Evolutionary conservation across 257 asterid genomes (phyloP).

Genomic region (Schizonepeta tenuifolia): DNA sequence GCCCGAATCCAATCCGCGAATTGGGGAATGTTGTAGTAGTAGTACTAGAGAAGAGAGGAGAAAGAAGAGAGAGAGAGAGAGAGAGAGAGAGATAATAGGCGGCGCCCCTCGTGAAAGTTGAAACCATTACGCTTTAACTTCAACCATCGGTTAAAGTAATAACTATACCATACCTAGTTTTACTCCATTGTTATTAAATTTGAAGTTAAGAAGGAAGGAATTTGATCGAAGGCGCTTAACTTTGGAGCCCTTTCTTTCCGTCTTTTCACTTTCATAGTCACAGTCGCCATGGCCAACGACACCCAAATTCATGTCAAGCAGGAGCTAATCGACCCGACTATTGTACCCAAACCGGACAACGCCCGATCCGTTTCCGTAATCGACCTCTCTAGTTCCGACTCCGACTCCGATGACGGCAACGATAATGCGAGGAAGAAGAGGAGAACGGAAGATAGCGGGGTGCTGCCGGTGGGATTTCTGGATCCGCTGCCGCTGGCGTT

Average conservation of each 20-base stretch:
- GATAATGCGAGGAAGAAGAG: slow-evolving; percentile 50
- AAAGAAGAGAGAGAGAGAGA: no score
- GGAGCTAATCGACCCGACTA: slow-evolving; percentile 34
- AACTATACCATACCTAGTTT: neutral
- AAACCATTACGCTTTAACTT: no score
- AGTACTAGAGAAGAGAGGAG: no score
- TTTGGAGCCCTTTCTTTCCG: neutral
- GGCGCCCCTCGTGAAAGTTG: neutral
- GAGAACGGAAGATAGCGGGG: slow-evolving; percentile 41
- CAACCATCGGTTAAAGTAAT: no score
- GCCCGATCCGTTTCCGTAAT: slow-evolving; percentile 28
- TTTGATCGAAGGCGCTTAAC: neutral
- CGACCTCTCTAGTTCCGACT: slow-evolving; percentile 48
- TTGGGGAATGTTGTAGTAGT: no score
- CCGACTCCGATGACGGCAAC: slow-evolving; percentile 42
- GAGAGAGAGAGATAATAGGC: no score
- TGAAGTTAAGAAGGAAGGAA: neutral
- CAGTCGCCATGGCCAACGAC: slow-evolving; percentile 36
- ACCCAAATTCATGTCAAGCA: slow-evolving; percentile 38
- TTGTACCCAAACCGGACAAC: neutral
- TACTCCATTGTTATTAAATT: neutral
- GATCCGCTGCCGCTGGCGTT: slow-evolving; percentile 61
- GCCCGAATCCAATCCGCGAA: no score
- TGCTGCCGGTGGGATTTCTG: slow-evolving; percentile 78
- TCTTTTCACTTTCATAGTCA: neutral